These are phyloP conservation scores for Saturnispora saitoi DNA, from an alignment of 805 yeast genomes.

Conservation along the genomic window DNA sequence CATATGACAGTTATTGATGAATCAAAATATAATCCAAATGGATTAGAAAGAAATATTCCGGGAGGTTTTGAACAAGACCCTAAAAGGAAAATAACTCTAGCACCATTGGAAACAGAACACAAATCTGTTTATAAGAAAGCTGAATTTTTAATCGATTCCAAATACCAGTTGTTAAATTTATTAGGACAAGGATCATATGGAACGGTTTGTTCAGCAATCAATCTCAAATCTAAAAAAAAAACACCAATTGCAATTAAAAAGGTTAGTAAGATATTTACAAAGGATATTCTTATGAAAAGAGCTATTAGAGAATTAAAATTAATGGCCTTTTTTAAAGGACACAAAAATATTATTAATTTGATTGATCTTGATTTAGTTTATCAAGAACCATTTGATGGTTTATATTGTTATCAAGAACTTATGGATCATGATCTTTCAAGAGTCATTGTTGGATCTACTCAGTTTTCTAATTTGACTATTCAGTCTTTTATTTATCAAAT, in stretches of 20 bases:
- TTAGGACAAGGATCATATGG: constrained; percentile 87
- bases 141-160: constrained; percentile 52
- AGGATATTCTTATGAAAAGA: constrained; percentile 60
- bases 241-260: constrained; percentile 67
- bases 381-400: constrained; percentile 66
- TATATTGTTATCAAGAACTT: constrained; percentile 82
- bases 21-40: background rate
- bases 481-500: constrained; percentile 72
- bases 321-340: constrained; percentile 79
- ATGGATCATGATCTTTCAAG: constrained; percentile 74
- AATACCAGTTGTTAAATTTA: constrained; percentile 49
- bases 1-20: background rate
- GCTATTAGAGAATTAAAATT: constrained; percentile 79
- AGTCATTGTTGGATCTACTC: constrained; percentile 70
- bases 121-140: constrained; percentile 39
- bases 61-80: background rate
- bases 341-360: constrained; percentile 67
- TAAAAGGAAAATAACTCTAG: background rate
- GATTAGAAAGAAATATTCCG: background rate
- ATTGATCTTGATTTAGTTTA: constrained; percentile 67
- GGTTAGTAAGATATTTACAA: constrained; percentile 59
- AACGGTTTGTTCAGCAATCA: constrained; percentile 68
- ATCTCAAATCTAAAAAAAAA: constrained; percentile 32
- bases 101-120: constrained; percentile 2
- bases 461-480: constrained; percentile 77